Evolutionary conservation across 495 filamentous ascomycete genomes (phyloP).

Genomic region (Coniosporium apollinis): DNA sequence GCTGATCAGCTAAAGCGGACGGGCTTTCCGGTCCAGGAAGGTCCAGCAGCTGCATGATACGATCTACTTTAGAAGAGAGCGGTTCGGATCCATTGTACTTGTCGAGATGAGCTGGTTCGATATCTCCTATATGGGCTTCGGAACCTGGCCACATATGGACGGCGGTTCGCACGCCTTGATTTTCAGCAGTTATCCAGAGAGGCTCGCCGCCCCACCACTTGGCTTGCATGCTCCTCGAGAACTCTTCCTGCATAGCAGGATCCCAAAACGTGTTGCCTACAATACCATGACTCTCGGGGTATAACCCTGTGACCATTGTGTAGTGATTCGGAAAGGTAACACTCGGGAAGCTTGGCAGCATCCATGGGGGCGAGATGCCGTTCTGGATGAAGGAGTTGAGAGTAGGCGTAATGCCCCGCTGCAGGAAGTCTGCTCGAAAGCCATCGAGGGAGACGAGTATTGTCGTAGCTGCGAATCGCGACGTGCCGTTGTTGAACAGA

Average conservation of each 20-base stretch:
- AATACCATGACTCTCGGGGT: slow-evolving; percentile 84
- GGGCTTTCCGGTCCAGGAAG: slow-evolving; percentile 47
- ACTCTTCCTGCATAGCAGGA: slow-evolving; percentile 54
- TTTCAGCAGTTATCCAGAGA: slow-evolving; percentile 83
- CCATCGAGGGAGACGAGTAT: slow-evolving; percentile 90
- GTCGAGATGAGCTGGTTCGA: slow-evolving; percentile 63
- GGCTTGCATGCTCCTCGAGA: slow-evolving; percentile 53
- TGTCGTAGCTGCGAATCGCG: slow-evolving; percentile 76
- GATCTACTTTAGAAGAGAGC: slow-evolving; percentile 54
- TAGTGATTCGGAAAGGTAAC: slow-evolving; percentile 98
- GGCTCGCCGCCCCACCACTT: slow-evolving; percentile 80
- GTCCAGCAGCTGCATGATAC: slow-evolving; percentile 67
- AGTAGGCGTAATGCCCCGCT: slow-evolving; percentile 64
- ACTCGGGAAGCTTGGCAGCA: slow-evolving; percentile 85
- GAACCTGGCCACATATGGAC: slow-evolving; percentile 99
- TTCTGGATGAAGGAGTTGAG: slow-evolving; percentile 62
- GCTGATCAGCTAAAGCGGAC: slow-evolving; percentile 17
- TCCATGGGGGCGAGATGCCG: slow-evolving; percentile 77
- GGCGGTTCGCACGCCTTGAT: slow-evolving; percentile 52
- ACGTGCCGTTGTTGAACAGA: slow-evolving; percentile 47
- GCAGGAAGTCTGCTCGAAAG: slow-evolving; percentile 90
- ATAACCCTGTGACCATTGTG: slow-evolving; percentile 79
- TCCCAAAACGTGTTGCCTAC: slow-evolving; percentile 95
- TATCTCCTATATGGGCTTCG: slow-evolving; percentile 54
- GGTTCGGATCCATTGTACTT: slow-evolving; percentile 63